Evolutionary conservation across 345 rosid genomes (phyloP).

Genomic region (Sisymbrium altissimum): DNA sequence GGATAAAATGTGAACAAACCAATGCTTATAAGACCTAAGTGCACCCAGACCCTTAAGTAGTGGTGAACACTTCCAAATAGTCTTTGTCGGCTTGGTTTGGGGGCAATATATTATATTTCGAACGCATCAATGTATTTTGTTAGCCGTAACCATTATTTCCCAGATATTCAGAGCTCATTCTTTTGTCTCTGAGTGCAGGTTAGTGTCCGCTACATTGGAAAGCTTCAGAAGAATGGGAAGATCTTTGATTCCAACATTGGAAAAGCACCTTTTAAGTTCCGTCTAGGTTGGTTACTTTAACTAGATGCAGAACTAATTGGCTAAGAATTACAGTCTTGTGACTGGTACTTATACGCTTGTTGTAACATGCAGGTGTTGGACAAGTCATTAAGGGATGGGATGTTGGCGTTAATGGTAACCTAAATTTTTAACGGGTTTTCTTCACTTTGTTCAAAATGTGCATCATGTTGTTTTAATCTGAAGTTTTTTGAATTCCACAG

Average conservation of each 20-base stretch:
- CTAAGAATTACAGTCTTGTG: neutral
- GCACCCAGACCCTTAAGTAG: neutral
- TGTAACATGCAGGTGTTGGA: slow-evolving; percentile 60
- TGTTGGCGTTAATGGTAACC: slow-evolving; percentile 86
- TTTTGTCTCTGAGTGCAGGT: slow-evolving; percentile 52
- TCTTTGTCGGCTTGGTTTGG: neutral
- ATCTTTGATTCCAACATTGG: slow-evolving; percentile 85
- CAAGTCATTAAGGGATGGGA: slow-evolving; percentile 99
- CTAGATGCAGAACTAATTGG: neutral
- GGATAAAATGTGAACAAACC: neutral
- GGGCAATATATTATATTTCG: neutral
- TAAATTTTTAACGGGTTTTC: neutral
- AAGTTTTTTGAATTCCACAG: slow-evolving; percentile 28
- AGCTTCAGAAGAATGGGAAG: slow-evolving; percentile 84
- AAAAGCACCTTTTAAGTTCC: slow-evolving; percentile 75
- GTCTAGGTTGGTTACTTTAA: slow-evolving; percentile 48
- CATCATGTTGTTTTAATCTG: neutral
- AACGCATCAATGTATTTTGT: neutral
- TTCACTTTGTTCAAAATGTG: neutral
- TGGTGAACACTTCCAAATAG: neutral
- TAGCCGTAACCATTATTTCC: neutral
- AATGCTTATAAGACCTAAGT: neutral
- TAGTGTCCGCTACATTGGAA: slow-evolving; percentile 73
- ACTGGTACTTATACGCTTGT: neutral
- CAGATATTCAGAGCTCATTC: neutral